Base-by-base conservation (phyloP, 139 green algal genomes). In the Tetradesmus lagerheimii region DNA sequence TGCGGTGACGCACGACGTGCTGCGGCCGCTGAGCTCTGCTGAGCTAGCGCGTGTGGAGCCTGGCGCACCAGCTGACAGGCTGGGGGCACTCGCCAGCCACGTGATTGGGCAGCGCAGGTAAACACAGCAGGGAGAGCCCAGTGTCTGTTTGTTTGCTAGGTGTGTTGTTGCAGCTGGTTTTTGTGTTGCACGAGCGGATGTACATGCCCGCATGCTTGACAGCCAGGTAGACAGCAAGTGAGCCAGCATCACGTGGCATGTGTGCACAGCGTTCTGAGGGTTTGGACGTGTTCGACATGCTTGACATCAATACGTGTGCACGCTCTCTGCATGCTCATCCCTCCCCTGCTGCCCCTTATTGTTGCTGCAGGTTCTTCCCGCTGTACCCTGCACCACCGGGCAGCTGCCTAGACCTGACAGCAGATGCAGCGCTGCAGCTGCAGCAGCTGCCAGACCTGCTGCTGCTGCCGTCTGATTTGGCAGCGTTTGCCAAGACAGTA, bases 381-480 rank as follows among this genome's bases (percentile, higher is more conserved):
- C 64, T 99, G 83, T 99, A 95, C 91, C 98, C 98, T 23, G 91
- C 97, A 2, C 84, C 94, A 0, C 77, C 86, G 14, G 96, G 95
- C 41, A 82, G 93, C 8, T 94, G 93, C 80, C 90, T 99, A 39
- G 98, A 99, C 94, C 91, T 93, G 31, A 91, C 91, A 27, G 85
- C 93, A n/a, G 92, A 91, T 37, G 43, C 83, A 1, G 89, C 81
- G 35, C 92, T 99, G 67, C 86, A 91, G 57, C 88, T 99, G 45
- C 91, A 94, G 0, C 43, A 62, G 76, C 86, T 74, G 0, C 98
- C 97, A 6, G 92, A 99, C 93, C 76, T 99, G n/a, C 93, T 99
- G 78, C 39, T 99, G 15, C 87, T 98, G 80, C 96, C 98, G 1
- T 99, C 97, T 29, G 97, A 99, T 94, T 93, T 99, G 71, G 93